phyloP scores from a whole-genome alignment of 495 filamentous ascomycete species.

The Aspergillus conjunctus region DNA sequence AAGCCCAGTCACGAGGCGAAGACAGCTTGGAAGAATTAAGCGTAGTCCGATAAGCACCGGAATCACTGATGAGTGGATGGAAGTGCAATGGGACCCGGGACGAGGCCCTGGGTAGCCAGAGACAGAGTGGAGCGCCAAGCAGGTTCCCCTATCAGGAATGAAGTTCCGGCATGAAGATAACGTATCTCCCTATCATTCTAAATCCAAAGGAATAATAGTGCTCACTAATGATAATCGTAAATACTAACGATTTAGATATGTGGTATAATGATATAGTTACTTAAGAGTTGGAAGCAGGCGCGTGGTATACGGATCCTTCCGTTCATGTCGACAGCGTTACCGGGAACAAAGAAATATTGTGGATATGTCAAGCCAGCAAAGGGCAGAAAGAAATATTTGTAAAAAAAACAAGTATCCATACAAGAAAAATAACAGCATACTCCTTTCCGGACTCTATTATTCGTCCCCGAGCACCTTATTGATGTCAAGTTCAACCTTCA shows the following conservation, averaged over 20 bases:
- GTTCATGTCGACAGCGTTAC: conserved; percentile 15
- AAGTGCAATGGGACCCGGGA: background rate
- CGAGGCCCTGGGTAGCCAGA: background rate
- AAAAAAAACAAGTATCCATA: conserved; percentile 8
- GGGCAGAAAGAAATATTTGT: conserved; percentile 4
- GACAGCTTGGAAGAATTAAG: background rate
- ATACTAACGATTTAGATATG: background rate
- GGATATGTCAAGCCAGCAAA: background rate
- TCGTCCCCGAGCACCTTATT: conserved; percentile 31
- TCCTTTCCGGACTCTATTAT: background rate
- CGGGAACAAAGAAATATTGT: conserved; percentile 2
- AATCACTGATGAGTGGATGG: conserved; percentile 4
- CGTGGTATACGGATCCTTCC: conserved; percentile 17
- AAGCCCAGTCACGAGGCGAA: no score
- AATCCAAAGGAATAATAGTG: background rate
- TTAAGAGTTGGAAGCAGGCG: conserved; percentile 1
- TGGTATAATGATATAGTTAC: background rate
- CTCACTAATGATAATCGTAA: background rate
- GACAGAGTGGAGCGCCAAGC: conserved; percentile 17
- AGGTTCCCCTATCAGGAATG: background rate
- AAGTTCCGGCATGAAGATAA: background rate
- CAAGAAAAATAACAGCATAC: background rate
- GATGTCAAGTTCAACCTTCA: conserved; percentile 47
- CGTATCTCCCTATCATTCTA: background rate
- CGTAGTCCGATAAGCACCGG: conserved; percentile 9